phyloP scores from a whole-genome alignment of 257 asterid genomes.

The Ajuga chamaepitys region DNA sequence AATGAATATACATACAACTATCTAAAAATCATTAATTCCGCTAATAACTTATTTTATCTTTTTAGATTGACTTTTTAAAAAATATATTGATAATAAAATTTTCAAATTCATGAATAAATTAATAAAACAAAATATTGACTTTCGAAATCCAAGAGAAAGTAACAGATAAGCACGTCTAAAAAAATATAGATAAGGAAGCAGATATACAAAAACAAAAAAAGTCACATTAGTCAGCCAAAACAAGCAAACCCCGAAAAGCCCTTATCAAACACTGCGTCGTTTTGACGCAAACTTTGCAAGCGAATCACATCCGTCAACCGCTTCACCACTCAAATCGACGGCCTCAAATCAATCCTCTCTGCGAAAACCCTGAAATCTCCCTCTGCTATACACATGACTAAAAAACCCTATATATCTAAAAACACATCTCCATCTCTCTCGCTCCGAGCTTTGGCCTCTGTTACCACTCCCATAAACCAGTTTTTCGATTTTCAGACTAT shows the following conservation, averaged over 20 bases:
- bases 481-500: not conserved
- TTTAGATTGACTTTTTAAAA: too few relatives aligned
- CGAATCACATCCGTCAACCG: conserved; percentile 23
- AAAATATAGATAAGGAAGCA: too few relatives aligned
- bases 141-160: too few relatives aligned
- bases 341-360: not conserved
- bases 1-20: too few relatives aligned
- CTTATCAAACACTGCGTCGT: conserved; percentile 28
- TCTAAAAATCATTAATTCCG: too few relatives aligned
- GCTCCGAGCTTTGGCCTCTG: not conserved
- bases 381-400: not conserved
- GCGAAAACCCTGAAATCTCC: conserved; percentile 25
- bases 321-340: conserved; percentile 3
- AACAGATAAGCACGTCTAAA: too few relatives aligned
- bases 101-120: too few relatives aligned
- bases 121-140: too few relatives aligned
- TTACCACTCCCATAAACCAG: not conserved
- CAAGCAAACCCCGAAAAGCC: not conserved
- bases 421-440: not conserved
- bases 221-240: not conserved
- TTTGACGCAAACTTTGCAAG: conserved; percentile 22
- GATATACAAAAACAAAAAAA: too few relatives aligned
- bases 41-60: too few relatives aligned
- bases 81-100: too few relatives aligned
- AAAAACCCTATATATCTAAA: conserved; percentile 15